Conservation (phyloP, 768 basidiomycete species). For the Hericium rajendrae region DNA sequence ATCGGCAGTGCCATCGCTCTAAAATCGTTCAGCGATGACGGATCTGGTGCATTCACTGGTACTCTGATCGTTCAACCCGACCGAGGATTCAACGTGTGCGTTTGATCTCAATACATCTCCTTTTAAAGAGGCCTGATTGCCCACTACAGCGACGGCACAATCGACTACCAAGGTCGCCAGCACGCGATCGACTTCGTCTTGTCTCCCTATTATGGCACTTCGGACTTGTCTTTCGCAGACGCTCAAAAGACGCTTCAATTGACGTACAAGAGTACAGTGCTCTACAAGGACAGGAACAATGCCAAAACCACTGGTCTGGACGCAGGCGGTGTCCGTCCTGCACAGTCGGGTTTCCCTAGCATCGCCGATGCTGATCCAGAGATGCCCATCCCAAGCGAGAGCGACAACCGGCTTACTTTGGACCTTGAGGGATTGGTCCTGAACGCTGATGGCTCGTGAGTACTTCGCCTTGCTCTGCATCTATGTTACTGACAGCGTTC, state of each 20-base stretch:
- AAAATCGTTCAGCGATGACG: constrained; percentile 33
- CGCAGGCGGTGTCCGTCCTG: constrained; percentile 34
- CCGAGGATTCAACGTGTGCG: constrained; percentile 51
- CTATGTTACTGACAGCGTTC: not conserved
- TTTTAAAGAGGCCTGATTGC: not conserved
- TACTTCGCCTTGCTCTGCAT: not conserved
- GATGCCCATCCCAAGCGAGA: constrained; percentile 38
- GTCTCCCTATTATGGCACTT: constrained; percentile 40
- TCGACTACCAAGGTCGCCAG: constrained; percentile 57
- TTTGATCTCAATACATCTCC: not conserved
- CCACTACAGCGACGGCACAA: constrained; percentile 34
- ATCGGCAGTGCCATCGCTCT: constrained; percentile 54
- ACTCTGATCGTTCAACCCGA: constrained; percentile 49
- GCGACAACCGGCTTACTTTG: constrained; percentile 38
- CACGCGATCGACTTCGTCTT: constrained; percentile 51
- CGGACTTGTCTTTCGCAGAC: constrained; percentile 35
- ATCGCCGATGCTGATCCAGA: constrained; percentile 30
- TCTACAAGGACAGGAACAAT: constrained; percentile 37
- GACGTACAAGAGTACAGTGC: constrained; percentile 37
- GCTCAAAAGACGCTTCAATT: constrained; percentile 45
- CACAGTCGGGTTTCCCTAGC: constrained; percentile 22
- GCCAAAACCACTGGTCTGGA: constrained; percentile 50
- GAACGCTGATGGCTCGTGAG: constrained; percentile 49
- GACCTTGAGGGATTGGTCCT: constrained; percentile 54
- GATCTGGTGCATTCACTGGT: constrained; percentile 35